phyloP scores from a whole-genome alignment of 176 grass and related monocot species.

The Guadua angustifolia region DNA sequence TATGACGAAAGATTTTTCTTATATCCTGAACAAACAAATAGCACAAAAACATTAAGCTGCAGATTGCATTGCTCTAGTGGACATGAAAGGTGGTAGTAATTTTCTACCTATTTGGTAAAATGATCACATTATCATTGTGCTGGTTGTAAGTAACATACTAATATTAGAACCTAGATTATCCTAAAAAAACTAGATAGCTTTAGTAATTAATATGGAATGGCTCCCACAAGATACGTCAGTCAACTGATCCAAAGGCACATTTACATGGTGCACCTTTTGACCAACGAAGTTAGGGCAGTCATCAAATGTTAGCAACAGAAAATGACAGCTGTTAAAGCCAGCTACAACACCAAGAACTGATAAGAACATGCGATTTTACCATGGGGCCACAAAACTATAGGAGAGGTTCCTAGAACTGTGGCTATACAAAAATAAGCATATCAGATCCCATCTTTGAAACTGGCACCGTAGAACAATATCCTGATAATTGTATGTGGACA shows the following conservation, averaged over 20 bases:
- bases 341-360: constrained; percentile 18
- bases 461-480: neutral
- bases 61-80: constrained; percentile 23
- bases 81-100: constrained; percentile 21
- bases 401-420: constrained; percentile 6
- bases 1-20: constrained; percentile 31
- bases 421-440: neutral
- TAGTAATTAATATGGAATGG: constrained; percentile 3
- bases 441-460: constrained; percentile 9
- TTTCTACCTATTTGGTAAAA: constrained; percentile 19
- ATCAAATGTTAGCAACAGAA: constrained; percentile 29
- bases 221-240: neutral
- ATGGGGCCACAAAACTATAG: neutral
- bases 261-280: constrained; percentile 11
- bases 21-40: constrained; percentile 38
- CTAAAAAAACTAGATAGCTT: constrained; percentile 2
- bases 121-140: constrained; percentile 14
- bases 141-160: constrained; percentile 25
- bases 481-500: neutral
- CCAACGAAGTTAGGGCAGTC: constrained; percentile 1
- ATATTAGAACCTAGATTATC: neutral
- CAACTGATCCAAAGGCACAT: constrained; percentile 7
- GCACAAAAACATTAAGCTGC: constrained; percentile 4
- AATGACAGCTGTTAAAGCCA: neutral
- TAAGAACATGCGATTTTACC: constrained; percentile 5